A percentile compares a stretch with the other conserved stretches of the same genome.
These are phyloP conservation scores for Prosopis cineraria DNA, from an alignment of 306 rosid genomes.

Conservation along the genomic window DNA sequence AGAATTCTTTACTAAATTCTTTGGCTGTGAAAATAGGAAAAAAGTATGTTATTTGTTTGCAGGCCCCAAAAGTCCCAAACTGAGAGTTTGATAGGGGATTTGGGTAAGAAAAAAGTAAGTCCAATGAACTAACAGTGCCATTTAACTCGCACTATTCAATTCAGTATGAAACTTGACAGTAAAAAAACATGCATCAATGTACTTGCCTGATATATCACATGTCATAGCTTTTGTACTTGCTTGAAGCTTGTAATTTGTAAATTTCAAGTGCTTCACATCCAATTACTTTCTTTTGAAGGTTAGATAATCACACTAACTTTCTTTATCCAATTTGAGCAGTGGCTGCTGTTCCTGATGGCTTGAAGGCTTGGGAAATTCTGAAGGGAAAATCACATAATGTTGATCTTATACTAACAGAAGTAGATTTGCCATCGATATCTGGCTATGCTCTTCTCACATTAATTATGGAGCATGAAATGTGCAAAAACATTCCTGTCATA, in stretches of 20 bases:
- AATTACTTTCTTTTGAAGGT: constrained; percentile 2
- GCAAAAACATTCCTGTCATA: constrained; percentile 95
- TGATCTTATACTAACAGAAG: constrained; percentile 91
- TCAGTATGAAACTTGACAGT: neutral
- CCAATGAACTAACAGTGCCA: neutral
- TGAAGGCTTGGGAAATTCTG: constrained; percentile 95
- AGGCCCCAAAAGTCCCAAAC: constrained; percentile 29
- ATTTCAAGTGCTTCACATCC: neutral
- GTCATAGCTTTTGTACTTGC: constrained; percentile 1
- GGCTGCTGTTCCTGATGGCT: constrained; percentile 90
- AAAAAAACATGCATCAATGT: neutral
- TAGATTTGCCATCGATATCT: constrained; percentile 89
- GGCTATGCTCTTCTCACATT: constrained; percentile 90
- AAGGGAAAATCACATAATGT: constrained; percentile 68
- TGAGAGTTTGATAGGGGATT: constrained; percentile 19
- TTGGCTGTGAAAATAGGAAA: neutral
- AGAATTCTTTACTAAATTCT: neutral
- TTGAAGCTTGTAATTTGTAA: constrained; percentile 15
- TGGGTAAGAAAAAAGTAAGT: constrained; percentile 15
- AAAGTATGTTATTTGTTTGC: neutral
- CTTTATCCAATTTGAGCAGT: constrained; percentile 58
- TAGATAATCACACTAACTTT: constrained; percentile 24
- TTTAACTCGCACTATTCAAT: neutral
- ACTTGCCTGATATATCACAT: neutral
- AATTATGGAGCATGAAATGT: constrained; percentile 83